Evolutionary conservation across 2,329 filamentous ascomycete genomes (phyloP).

Genomic region (Tolypocladium album): DNA sequence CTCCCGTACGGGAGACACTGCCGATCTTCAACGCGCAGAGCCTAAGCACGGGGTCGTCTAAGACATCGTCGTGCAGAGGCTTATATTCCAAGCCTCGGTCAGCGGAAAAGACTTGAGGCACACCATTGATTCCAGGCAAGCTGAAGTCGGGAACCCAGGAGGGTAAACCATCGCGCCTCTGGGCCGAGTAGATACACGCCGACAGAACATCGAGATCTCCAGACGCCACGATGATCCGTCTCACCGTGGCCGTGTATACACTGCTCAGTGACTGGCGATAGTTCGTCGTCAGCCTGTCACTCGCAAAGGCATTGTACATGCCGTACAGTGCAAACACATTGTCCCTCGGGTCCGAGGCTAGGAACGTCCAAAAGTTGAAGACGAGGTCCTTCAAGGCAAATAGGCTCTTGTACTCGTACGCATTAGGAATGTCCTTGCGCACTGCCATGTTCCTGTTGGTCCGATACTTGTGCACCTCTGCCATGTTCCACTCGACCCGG

Average conservation of each 20-base stretch:
- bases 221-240: constrained; percentile 9
- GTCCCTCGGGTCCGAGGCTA: constrained; percentile 12
- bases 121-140: constrained; percentile 9
- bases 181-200: constrained; percentile 4
- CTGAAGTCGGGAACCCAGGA: constrained; percentile 14
- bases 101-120: constrained; percentile 9
- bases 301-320: constrained; percentile 10
- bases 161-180: constrained; percentile 4
- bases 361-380: constrained; percentile 12
- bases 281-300: constrained; percentile 6
- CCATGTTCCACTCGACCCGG: constrained; percentile 14
- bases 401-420: background rate
- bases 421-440: background rate
- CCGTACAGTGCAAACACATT: constrained; percentile 14
- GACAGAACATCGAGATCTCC: constrained; percentile 8
- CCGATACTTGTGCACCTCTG: constrained; percentile 12
- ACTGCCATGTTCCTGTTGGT: constrained; percentile 3
- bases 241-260: constrained; percentile 11
- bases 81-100: constrained; percentile 9
- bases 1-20: constrained; percentile 3
- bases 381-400: constrained; percentile 9
- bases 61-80: background rate
- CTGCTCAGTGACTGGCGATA: constrained; percentile 9
- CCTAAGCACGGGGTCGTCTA: constrained; percentile 1
- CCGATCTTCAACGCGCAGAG: constrained; percentile 8